Evolutionary conservation across 2,329 filamentous ascomycete genomes (phyloP).

Genomic region (Diaporthe amygdali): DNA sequence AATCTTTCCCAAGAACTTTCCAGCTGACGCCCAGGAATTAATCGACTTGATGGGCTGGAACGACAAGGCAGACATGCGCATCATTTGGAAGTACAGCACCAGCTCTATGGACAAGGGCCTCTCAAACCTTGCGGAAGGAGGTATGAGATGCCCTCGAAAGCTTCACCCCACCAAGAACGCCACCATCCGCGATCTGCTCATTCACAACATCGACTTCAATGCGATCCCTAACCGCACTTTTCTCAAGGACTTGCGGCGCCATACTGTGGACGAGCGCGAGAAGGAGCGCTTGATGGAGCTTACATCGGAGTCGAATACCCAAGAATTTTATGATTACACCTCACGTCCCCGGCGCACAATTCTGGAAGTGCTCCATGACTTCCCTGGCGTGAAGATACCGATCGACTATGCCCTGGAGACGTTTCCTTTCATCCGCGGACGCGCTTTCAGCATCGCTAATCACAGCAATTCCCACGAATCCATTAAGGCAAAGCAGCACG

Average conservation of each 20-base stretch:
- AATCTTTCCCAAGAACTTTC: slow-evolving; percentile 87
- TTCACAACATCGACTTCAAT: slow-evolving; percentile 86
- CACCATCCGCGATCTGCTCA: slow-evolving; percentile 78
- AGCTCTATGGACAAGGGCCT: background rate
- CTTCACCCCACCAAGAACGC: slow-evolving; percentile 44
- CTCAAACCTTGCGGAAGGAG: background rate
- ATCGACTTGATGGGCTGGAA: slow-evolving; percentile 82
- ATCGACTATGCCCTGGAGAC: slow-evolving; percentile 73
- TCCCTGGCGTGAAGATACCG: slow-evolving; percentile 82
- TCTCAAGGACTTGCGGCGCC: slow-evolving; percentile 78
- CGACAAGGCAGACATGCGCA: slow-evolving; percentile 68
- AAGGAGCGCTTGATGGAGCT: slow-evolving; percentile 85
- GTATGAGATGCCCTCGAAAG: slow-evolving; percentile 30
- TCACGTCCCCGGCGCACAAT: slow-evolving; percentile 89
- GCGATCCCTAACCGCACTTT: slow-evolving; percentile 89
- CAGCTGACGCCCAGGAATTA: slow-evolving; percentile 77
- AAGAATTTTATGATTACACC: slow-evolving; percentile 96
- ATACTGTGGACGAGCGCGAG: slow-evolving; percentile 74
- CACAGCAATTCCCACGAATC: slow-evolving; percentile 42
- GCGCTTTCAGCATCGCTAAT: slow-evolving; percentile 92
- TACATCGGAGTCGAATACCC: slow-evolving; percentile 76
- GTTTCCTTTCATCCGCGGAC: slow-evolving; percentile 82
- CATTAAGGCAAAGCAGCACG: background rate
- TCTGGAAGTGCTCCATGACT: slow-evolving; percentile 90
- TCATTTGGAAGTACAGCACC: slow-evolving; percentile 33